Evolutionary conservation across 208 protist genomes (phyloP).

Genomic region (Trypanosoma rangeli): DNA sequence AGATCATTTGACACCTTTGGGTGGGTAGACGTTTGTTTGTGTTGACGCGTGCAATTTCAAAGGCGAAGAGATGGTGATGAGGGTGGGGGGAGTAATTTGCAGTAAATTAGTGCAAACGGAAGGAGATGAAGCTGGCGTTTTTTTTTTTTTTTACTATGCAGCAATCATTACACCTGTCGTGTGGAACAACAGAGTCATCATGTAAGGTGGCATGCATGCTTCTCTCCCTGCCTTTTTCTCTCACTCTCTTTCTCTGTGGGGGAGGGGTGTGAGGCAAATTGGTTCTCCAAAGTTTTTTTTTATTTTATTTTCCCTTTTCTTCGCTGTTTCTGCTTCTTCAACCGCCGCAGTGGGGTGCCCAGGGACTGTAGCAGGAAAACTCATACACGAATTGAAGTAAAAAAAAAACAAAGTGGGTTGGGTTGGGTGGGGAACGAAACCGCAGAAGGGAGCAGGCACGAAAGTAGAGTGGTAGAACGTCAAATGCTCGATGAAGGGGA

Average conservation of each 20-base stretch:
- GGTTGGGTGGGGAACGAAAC: too few species aligned
- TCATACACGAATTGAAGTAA: too few species aligned
- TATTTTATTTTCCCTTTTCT: too few species aligned
- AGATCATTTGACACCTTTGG: too few species aligned
- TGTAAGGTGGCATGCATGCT: neutral
- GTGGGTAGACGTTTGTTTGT: neutral
- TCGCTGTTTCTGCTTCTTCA: neutral
- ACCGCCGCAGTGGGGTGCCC: too few species aligned
- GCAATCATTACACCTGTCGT: neutral
- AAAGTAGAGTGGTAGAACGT: neutral
- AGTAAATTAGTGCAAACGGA: neutral
- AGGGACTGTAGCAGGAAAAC: too few species aligned
- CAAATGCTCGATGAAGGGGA: constrained; percentile 9
- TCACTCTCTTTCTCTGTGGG: neutral
- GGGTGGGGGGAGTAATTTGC: neutral
- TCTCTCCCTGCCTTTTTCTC: neutral
- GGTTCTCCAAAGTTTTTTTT: too few species aligned
- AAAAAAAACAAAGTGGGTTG: too few species aligned
- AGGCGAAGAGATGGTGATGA: neutral
- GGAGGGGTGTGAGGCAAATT: too few species aligned
- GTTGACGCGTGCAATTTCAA: neutral
- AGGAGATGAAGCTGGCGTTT: neutral
- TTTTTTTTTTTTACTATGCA: constrained; percentile 14
- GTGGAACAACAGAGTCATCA: neutral
- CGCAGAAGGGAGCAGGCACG: too few species aligned